Conservation (phyloP, 2,329 filamentous ascomycete species). For the Myrmaecium sp. region DNA sequence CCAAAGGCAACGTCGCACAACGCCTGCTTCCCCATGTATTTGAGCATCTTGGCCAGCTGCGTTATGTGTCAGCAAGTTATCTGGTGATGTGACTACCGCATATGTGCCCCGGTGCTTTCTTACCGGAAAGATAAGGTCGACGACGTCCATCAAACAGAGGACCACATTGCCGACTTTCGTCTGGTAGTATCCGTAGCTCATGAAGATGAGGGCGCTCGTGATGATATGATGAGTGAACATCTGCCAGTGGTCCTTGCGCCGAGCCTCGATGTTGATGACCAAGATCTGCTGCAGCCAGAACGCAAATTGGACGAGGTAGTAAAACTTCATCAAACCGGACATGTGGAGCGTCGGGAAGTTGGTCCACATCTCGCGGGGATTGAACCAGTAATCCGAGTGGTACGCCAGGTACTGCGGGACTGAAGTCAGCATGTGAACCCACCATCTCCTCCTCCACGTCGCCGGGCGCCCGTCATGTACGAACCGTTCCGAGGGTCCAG, state of each 20-base stretch:
- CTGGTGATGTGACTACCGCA: not conserved
- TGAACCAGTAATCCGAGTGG: slow-evolving; percentile 61
- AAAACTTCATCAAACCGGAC: slow-evolving; percentile 61
- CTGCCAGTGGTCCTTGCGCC: slow-evolving; percentile 85
- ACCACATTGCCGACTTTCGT: slow-evolving; percentile 80
- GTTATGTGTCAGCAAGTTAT: slow-evolving; percentile 6
- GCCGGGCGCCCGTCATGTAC: not conserved
- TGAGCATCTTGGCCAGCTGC: slow-evolving; percentile 66
- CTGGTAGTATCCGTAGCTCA: slow-evolving; percentile 74
- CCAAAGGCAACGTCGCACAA: slow-evolving; percentile 73
- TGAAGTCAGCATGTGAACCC: slow-evolving; percentile 6
- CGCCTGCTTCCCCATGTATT: slow-evolving; percentile 63
- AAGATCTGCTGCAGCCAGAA: slow-evolving; percentile 93
- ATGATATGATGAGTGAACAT: slow-evolving; percentile 94
- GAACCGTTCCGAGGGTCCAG: slow-evolving; percentile 70
- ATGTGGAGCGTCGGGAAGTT: slow-evolving; percentile 70
- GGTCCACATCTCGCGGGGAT: slow-evolving; percentile 64
- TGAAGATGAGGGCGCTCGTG: slow-evolving; percentile 63
- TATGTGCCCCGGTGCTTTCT: slow-evolving; percentile 16
- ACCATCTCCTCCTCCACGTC: too few species aligned
- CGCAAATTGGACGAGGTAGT: slow-evolving; percentile 75
- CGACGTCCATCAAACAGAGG: slow-evolving; percentile 81
- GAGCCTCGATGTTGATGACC: slow-evolving; percentile 86
- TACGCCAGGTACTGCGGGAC: slow-evolving; percentile 60
- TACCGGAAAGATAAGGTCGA: slow-evolving; percentile 77